A percentile compares a stretch with the other conserved stretches of the same genome.
Conservation (phyloP, 352 stramenopile genomes). For the Phytophthora europaea region DNA sequence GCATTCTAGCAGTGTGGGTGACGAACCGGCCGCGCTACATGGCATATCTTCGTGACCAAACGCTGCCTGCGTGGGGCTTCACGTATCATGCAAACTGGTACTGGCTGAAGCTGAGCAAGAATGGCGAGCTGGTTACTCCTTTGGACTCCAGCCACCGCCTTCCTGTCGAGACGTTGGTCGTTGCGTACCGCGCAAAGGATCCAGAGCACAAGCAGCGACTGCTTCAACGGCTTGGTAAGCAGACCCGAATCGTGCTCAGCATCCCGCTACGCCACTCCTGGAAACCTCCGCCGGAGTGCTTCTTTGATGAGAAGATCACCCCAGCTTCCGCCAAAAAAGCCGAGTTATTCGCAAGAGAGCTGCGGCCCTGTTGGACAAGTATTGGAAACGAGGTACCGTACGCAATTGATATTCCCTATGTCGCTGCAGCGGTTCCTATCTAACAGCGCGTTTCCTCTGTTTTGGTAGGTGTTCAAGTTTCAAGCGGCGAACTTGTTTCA, state of each 20-base stretch:
- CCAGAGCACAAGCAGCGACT: constrained; percentile 23
- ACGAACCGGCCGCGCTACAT: constrained; percentile 74
- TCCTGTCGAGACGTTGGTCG: constrained; percentile 71
- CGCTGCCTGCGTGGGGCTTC: constrained; percentile 73
- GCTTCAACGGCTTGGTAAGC: constrained; percentile 37
- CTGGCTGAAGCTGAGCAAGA: constrained; percentile 77
- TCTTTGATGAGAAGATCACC: constrained; percentile 45
- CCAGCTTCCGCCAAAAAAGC: constrained; percentile 34
- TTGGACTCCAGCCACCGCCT: constrained; percentile 70
- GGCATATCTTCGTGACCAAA: constrained; percentile 63
- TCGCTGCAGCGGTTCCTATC: neutral
- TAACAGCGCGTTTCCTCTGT: constrained; percentile 4
- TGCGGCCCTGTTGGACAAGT: constrained; percentile 69
- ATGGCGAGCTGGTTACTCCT: constrained; percentile 67
- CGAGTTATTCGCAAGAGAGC: constrained; percentile 78
- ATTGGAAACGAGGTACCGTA: constrained; percentile 66
- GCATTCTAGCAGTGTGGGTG: constrained; percentile 79
- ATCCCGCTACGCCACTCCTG: constrained; percentile 82
- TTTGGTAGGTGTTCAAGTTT: constrained; percentile 64
- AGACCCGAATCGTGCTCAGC: constrained; percentile 60
- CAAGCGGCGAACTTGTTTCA: constrained; percentile 35
- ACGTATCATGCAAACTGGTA: constrained; percentile 70
- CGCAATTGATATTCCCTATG: neutral
- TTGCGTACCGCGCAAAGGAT: constrained; percentile 56
- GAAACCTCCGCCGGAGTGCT: constrained; percentile 75